Evolutionary conservation across 306 rosid genomes (phyloP).

Genomic region (Hippophae tibetana): DNA sequence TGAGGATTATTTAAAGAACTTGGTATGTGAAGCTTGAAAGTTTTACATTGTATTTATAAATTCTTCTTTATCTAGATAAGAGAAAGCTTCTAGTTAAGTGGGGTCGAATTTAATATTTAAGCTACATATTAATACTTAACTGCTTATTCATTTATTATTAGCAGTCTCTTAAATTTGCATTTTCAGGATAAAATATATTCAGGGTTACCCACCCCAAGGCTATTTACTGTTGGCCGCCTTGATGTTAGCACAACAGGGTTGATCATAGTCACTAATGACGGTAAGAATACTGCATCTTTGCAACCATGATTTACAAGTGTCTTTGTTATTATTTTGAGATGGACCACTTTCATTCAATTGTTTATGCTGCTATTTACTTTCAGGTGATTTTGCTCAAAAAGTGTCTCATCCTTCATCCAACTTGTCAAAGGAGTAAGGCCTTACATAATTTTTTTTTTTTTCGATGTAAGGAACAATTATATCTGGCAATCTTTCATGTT

Average conservation of each 20-base stretch:
- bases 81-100: no score
- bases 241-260: conserved; percentile 96
- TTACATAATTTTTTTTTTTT: conserved; percentile 4
- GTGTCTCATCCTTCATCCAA: conserved; percentile 86
- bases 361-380: conserved; percentile 7
- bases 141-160: not conserved
- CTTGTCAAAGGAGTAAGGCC: conserved; percentile 77
- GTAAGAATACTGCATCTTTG: conserved; percentile 31
- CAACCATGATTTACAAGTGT: conserved; percentile 8
- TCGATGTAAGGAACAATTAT: conserved; percentile 1
- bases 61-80: not conserved
- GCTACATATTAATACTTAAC: not conserved
- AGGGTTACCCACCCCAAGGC: conserved; percentile 61
- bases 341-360: conserved; percentile 17
- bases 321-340: conserved; percentile 1
- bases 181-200: conserved; percentile 58
- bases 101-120: no score
- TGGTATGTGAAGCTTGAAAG: conserved; percentile 48
- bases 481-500: not conserved
- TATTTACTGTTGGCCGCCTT: conserved; percentile 91
- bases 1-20: conserved; percentile 60
- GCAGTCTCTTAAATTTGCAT: not conserved
- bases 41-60: not conserved
- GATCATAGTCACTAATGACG: conserved; percentile 90
- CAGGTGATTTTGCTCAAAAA: conserved; percentile 30